Conservation (phyloP, 2,329 filamentous ascomycete species). For the Claviceps sp. region DNA sequence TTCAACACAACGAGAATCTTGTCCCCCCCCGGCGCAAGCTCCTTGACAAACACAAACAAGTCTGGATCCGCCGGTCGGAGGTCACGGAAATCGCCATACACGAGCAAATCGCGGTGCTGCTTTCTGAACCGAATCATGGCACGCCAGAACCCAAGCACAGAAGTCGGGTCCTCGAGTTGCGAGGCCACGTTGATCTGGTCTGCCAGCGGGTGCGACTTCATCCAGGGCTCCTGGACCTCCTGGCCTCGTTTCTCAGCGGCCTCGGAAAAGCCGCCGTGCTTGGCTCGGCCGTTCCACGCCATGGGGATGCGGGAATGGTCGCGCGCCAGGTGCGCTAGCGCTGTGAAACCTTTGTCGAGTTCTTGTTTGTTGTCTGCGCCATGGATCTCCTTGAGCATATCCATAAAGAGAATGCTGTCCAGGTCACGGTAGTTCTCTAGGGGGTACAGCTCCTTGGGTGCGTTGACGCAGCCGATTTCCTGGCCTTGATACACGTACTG, state of each 20-base stretch:
- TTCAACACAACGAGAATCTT: slow-evolving; percentile 19
- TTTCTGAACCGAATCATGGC: slow-evolving; percentile 16
- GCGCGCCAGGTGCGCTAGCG: slow-evolving; percentile 25
- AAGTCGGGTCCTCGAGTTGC: slow-evolving; percentile 30
- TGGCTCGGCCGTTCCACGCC: slow-evolving; percentile 39
- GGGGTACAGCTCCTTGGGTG: slow-evolving; percentile 43
- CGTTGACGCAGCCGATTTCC: slow-evolving; percentile 51
- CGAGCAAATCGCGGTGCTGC: slow-evolving; percentile 18
- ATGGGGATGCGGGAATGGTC: slow-evolving; percentile 56
- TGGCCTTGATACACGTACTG: slow-evolving; percentile 56
- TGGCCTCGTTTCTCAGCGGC: slow-evolving; percentile 19
- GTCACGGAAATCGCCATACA: slow-evolving; percentile 21
- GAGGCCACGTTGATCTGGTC: slow-evolving; percentile 39
- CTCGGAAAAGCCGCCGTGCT: slow-evolving; percentile 22
- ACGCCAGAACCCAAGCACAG: slow-evolving; percentile 21
- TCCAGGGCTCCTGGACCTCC: slow-evolving; percentile 18
- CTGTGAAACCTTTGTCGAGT: slow-evolving; percentile 21
- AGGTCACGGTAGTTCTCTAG: slow-evolving; percentile 38
- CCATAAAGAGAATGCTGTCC: slow-evolving; percentile 30
- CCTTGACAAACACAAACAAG: slow-evolving; percentile 18
- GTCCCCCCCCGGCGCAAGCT: slow-evolving; percentile 11
- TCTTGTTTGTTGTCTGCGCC: slow-evolving; percentile 17
- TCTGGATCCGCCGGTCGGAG: slow-evolving; percentile 13
- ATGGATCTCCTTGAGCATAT: slow-evolving; percentile 17
- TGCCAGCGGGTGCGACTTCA: slow-evolving; percentile 19